Percentiles rank a stretch among this genome's conserved stretches.
phyloP scores from a whole-genome alignment of 1,284 basidiomycete genomes.

The Papiliotrema nemorosa region DNA sequence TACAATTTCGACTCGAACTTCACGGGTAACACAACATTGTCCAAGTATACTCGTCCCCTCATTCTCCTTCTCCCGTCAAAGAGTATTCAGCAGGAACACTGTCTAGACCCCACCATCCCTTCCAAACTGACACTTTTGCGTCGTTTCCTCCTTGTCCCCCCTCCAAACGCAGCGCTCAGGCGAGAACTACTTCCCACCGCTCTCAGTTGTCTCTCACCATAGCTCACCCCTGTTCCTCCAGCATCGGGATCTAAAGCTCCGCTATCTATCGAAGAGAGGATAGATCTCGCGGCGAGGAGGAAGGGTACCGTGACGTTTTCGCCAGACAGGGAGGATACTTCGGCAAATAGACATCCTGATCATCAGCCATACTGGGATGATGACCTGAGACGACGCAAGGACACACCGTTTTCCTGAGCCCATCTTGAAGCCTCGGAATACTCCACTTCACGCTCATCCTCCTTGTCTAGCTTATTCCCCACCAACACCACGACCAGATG shows the following conservation, averaged over 20 bases:
- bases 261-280: slow-evolving; percentile 88
- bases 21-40: too few relatives aligned
- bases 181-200: slow-evolving; percentile 59
- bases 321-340: slow-evolving; percentile 86
- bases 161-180: slow-evolving; percentile 29
- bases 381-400: too few relatives aligned
- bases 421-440: slow-evolving; percentile 90
- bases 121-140: slow-evolving; percentile 38
- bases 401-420: slow-evolving; percentile 84
- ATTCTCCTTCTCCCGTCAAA: too few relatives aligned
- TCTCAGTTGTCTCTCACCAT: slow-evolving; percentile 86
- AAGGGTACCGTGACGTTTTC: slow-evolving; percentile 94
- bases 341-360: slow-evolving; percentile 88
- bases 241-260: slow-evolving; percentile 89
- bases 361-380: too few relatives aligned
- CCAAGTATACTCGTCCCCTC: background rate
- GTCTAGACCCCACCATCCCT: slow-evolving; percentile 34
- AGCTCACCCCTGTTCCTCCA: slow-evolving; percentile 88
- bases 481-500: slow-evolving; percentile 87
- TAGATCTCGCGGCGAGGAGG: slow-evolving; percentile 80
- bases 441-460: slow-evolving; percentile 91
- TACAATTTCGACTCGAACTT: too few relatives aligned
- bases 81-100: background rate
- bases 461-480: slow-evolving; percentile 91
- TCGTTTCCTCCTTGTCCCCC: slow-evolving; percentile 22